Evolutionary conservation across 2,329 filamentous ascomycete genomes (phyloP).

Genomic region (Phoma sp.): DNA sequence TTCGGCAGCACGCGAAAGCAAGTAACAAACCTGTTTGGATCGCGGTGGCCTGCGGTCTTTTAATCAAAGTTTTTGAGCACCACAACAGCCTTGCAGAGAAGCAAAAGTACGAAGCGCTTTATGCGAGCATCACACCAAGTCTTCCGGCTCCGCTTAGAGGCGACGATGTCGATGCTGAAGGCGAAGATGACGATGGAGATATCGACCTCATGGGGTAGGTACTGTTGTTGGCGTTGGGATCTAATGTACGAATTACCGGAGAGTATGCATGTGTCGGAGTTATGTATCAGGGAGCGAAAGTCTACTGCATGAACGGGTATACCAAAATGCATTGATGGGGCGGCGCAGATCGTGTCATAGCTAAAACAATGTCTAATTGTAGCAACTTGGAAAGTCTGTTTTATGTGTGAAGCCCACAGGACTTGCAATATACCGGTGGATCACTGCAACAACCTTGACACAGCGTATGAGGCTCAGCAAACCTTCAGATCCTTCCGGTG

Average conservation of each 20-base stretch:
- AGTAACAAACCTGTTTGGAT: conserved; percentile 34
- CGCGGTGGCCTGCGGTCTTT: conserved; percentile 40
- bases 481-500: too few species aligned
- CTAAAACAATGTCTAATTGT: background rate
- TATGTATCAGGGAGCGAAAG: background rate
- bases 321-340: background rate
- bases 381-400: too few species aligned
- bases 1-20: conserved; percentile 32
- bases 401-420: too few species aligned
- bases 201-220: conserved; percentile 1
- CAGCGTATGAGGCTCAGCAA: too few species aligned
- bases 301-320: conserved; percentile 6
- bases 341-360: background rate
- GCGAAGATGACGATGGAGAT: conserved; percentile 26
- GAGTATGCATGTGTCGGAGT: conserved; percentile 10
- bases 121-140: conserved; percentile 27
- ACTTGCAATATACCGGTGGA: too few species aligned
- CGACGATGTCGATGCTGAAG: conserved; percentile 30
- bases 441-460: too few species aligned
- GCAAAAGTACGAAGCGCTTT: conserved; percentile 23
- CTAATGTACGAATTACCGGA: background rate
- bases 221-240: background rate
- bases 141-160: conserved; percentile 35
- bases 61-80: conserved; percentile 35
- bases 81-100: conserved; percentile 39